phyloP scores from a whole-genome alignment of 257 asterid species.

The Scutellaria barbata region DNA sequence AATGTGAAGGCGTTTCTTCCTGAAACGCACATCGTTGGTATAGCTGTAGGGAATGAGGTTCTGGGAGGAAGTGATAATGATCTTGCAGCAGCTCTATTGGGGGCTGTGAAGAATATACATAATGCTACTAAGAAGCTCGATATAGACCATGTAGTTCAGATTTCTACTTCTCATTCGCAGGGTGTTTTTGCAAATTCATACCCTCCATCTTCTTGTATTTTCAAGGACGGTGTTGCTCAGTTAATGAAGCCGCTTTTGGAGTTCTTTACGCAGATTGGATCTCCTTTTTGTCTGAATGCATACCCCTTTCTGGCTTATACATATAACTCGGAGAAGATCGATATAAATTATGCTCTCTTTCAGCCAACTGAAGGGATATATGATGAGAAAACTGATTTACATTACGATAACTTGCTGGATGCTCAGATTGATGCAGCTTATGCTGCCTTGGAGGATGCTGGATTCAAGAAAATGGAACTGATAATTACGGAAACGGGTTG shows the following conservation, averaged over 20 bases:
- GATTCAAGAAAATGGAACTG: conserved; percentile 80
- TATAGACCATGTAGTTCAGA: conserved; percentile 62
- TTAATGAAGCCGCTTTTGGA: conserved; percentile 91
- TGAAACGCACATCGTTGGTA: conserved; percentile 81
- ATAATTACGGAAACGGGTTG: conserved; percentile 96
- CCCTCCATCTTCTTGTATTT: conserved; percentile 91
- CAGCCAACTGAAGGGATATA: conserved; percentile 64
- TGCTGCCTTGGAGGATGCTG: conserved; percentile 84
- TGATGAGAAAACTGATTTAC: conserved; percentile 68
- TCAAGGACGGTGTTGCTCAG: conserved; percentile 65
- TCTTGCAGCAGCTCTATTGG: conserved; percentile 58
- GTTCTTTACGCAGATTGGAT: conserved; percentile 67
- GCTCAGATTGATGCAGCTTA: conserved; percentile 98
- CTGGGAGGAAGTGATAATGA: conserved; percentile 61
- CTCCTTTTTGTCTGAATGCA: conserved; percentile 93
- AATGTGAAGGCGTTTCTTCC: conserved; percentile 86
- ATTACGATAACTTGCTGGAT: conserved; percentile 91
- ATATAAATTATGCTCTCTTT: conserved; percentile 89
- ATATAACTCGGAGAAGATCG: conserved; percentile 63
- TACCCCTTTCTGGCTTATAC: conserved; percentile 92
- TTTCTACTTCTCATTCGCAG: conserved; percentile 82
- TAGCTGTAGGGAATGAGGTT: conserved; percentile 87
- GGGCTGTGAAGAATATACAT: conserved; percentile 75
- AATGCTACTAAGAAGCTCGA: conserved; percentile 73
- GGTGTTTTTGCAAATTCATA: conserved; percentile 74